phyloP scores from a whole-genome alignment of 2,329 filamentous ascomycete genomes.

The Colletotrichum theobromicola region DNA sequence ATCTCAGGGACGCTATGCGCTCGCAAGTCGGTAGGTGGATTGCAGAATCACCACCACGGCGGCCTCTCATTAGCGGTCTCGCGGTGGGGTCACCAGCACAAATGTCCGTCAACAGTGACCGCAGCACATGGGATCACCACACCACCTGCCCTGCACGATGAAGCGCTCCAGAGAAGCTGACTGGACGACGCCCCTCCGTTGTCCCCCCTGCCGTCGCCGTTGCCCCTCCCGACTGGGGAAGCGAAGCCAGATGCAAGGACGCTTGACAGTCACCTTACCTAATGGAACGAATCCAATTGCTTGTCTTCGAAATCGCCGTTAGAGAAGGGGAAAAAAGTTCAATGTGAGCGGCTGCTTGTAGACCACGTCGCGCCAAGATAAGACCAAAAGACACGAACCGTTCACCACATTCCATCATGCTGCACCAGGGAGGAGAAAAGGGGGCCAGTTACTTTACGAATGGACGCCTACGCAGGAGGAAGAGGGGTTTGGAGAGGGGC shows the following conservation, averaged over 20 bases:
- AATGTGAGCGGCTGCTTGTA: neutral
- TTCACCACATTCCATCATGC: neutral
- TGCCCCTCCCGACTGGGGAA: neutral
- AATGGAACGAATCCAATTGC: neutral
- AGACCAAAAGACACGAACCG: neutral
- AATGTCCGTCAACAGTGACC: neutral
- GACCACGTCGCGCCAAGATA: neutral
- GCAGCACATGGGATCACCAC: conserved; percentile 10
- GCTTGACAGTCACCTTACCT: neutral
- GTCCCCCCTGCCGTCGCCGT: neutral
- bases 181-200: neutral
- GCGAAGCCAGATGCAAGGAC: neutral
- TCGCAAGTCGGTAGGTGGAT: neutral
- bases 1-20: neutral
- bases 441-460: neutral
- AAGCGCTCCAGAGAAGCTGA: neutral
- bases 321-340: neutral
- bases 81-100: conserved; percentile 13
- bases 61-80: conserved; percentile 1
- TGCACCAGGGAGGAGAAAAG: neutral
- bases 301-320: neutral
- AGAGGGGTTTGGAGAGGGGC: neutral
- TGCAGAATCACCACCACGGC: neutral
- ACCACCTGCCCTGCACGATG: neutral
- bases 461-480: neutral